A percentile compares a stretch with the other conserved stretches of the same genome.
Conservation (phyloP, 176 grass and related monocot species). For the Eragrostis curvula region DNA sequence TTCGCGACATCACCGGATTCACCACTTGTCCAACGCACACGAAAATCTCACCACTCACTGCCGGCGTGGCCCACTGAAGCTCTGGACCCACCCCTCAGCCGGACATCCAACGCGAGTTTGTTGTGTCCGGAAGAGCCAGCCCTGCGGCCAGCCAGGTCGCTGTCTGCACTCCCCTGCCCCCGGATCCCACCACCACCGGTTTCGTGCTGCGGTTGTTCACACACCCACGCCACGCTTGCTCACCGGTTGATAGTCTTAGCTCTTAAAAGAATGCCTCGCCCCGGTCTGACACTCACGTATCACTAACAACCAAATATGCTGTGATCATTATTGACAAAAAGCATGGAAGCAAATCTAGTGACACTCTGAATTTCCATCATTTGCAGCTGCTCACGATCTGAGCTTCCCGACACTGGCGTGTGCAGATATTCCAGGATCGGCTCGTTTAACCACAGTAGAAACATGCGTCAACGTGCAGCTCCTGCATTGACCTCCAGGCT, state of each 20-base stretch:
- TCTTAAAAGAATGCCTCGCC: neutral
- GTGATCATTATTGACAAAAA: neutral
- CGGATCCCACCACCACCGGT: slow-evolving; percentile 60
- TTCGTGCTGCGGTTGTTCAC: slow-evolving; percentile 59
- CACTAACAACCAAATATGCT: neutral
- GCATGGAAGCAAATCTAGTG: neutral
- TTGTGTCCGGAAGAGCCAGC: neutral
- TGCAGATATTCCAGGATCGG: slow-evolving; percentile 19
- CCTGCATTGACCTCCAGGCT: neutral
- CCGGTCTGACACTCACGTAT: neutral
- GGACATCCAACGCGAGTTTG: too few species aligned
- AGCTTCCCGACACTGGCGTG: neutral
- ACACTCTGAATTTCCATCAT: neutral
- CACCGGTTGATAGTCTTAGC: too few species aligned
- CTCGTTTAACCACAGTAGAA: slow-evolving; percentile 39
- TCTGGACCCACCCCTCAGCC: neutral
- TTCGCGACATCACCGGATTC: neutral
- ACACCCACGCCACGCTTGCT: slow-evolving; percentile 26
- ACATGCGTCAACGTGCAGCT: neutral
- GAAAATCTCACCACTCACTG: neutral
- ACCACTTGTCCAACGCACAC: neutral
- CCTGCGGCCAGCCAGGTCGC: slow-evolving; percentile 40
- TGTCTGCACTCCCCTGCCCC: slow-evolving; percentile 42
- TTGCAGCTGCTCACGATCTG: neutral
- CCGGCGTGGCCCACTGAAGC: accelerated